These are phyloP conservation scores for Zalaria obscura DNA, from an alignment of 2,329 filamentous ascomycete species.

Conservation along the genomic window DNA sequence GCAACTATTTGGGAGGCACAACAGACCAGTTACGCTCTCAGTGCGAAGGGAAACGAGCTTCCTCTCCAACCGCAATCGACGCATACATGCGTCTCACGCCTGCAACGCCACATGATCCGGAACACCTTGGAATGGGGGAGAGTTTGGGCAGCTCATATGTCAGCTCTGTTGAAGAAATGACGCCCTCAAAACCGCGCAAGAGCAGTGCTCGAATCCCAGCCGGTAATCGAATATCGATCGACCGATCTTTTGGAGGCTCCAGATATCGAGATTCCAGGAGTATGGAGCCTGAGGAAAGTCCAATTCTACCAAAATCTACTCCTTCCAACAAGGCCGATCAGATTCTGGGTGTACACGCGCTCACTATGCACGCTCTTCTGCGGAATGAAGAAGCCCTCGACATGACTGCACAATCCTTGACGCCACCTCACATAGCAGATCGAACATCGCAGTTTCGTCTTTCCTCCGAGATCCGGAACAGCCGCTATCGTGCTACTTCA, in stretches of 20 bases:
- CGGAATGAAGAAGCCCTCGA: constrained; percentile 13
- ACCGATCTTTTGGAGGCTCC: too few species aligned
- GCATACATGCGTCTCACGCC: constrained; percentile 2
- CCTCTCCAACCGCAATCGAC: constrained; percentile 4
- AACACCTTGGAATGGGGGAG: not conserved
- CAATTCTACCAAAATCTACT: constrained; percentile 2
- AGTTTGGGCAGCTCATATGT: not conserved
- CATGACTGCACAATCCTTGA: constrained; percentile 2
- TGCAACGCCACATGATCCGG: not conserved
- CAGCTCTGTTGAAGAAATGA: constrained; percentile 5
- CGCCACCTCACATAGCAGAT: not conserved
- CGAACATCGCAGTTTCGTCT: not conserved
- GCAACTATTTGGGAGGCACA: constrained; percentile 4
- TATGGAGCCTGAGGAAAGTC: constrained; percentile 4
- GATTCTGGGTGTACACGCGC: constrained; percentile 15
- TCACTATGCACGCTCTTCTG: constrained; percentile 18
- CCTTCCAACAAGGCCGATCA: constrained; percentile 12
- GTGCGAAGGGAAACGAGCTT: constrained; percentile 1
- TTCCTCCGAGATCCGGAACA: constrained; percentile 2
- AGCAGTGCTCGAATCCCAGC: not conserved
- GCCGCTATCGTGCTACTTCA: constrained; percentile 4
- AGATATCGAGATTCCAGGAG: too few species aligned
- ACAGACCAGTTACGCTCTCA: constrained; percentile 4
- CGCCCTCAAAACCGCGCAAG: not conserved
- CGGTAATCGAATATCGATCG: too few species aligned